Base-by-base conservation (phyloP, 257 asterid genomes). In the Fraxinus pennsylvanica region DNA sequence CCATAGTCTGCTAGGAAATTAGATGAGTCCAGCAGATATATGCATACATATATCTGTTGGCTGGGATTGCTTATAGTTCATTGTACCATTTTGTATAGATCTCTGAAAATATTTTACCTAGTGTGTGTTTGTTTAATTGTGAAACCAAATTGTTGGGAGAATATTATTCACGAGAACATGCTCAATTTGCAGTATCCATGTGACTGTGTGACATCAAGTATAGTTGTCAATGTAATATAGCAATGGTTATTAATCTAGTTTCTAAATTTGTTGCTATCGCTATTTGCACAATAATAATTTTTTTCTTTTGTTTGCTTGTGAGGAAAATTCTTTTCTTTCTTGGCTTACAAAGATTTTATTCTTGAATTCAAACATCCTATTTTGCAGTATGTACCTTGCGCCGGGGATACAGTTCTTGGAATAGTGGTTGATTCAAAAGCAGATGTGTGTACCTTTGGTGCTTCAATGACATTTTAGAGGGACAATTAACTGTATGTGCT, bases 351-450 rank as follows among this genome's bases (percentile, higher is more conserved):
- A 52, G 52, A 70, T 9, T 32, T 81, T 21, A 21, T 72, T 82
- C 68, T 78, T 52, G 36, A 74, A 21, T 76, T 41, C 25, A 43
- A 22, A 71, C 38, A 63, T 76, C 82, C 47, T 69, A 81, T 41
- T 83, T 78, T 66, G 65, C 94, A 95, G 99, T 93, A 91, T 80
- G 88, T 85, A 47, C 98, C 99, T 77, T 83, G 87, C 25, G 87
- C 76, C 59, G 97, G 98, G 84, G 99, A 95, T 85, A 81, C 91
- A 78, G 88, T 93, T 68, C 98, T 95, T 63, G 99, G 99, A 61
- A 90, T 93, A 68, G 97, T 93, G 81, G 96, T 88, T 47, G 98
- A 95, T 82, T 61, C 89, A 68, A 93, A 74, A 87, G 84, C 98
- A 47, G 99, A 95, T 82, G 98, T 95, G 86, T 91, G 99, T 77